These are phyloP conservation scores for Sphagnum tenellum DNA, from an alignment of 225 moss, liverwort and hornwort species.

Conservation along the genomic window DNA sequence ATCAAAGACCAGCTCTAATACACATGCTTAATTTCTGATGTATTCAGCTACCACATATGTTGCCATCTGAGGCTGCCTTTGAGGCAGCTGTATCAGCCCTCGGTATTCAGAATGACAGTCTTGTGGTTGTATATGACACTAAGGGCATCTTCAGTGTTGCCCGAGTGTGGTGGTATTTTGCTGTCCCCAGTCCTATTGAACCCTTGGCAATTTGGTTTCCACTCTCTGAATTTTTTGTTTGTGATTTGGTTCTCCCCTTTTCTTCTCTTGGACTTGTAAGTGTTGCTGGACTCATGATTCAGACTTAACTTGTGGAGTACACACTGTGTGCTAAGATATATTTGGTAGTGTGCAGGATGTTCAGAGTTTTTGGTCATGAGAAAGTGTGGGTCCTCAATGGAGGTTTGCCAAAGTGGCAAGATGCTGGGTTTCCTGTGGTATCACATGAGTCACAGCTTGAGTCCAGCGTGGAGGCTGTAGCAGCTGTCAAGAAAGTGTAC, in stretches of 20 bases:
- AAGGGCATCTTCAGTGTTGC: slow-evolving; percentile 96
- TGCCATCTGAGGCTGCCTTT: slow-evolving; percentile 82
- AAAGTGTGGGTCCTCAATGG: slow-evolving; percentile 93
- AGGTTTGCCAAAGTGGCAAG: slow-evolving; percentile 79
- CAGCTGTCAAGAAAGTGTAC: slow-evolving; percentile 50
- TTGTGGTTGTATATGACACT: slow-evolving; percentile 74
- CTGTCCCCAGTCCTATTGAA: neutral
- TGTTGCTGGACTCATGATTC: no score
- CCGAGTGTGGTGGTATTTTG: slow-evolving; percentile 86
- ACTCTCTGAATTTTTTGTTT: no score
- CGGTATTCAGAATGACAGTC: slow-evolving; percentile 62
- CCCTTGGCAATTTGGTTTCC: no score
- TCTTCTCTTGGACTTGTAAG: no score
- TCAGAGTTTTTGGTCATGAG: slow-evolving; percentile 89
- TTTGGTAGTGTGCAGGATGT: slow-evolving; percentile 59
- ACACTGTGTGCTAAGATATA: neutral
- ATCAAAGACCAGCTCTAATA: no score
- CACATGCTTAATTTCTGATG: neutral
- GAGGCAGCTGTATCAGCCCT: slow-evolving; percentile 78
- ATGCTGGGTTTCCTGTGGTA: slow-evolving; percentile 42
- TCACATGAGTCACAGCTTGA: slow-evolving; percentile 37
- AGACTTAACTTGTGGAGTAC: neutral
- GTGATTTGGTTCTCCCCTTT: no score
- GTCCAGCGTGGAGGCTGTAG: slow-evolving; percentile 37
- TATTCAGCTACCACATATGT: slow-evolving; percentile 89